These are phyloP conservation scores for Vigna trinervia DNA, from an alignment of 306 rosid species.

Conservation along the genomic window DNA sequence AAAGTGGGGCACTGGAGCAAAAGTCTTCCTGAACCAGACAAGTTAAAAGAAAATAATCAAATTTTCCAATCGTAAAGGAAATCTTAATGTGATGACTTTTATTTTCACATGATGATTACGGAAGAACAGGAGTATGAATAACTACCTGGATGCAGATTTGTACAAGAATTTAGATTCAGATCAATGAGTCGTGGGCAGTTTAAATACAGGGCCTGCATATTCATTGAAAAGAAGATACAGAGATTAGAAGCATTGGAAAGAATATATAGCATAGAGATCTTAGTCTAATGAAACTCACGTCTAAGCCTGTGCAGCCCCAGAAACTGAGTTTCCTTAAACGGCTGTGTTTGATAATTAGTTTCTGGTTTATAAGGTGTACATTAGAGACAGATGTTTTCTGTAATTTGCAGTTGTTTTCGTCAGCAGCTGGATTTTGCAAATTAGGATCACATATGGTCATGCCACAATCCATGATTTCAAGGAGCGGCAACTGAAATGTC, in stretches of 20 bases:
- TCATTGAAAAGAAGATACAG: constrained; percentile 33
- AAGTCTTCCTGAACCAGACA: constrained; percentile 68
- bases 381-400: constrained; percentile 52
- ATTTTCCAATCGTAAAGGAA: not conserved
- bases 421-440: constrained; percentile 50
- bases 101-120: constrained; percentile 27
- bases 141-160: constrained; percentile 88
- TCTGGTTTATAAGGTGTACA: constrained; percentile 70
- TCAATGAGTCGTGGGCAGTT: constrained; percentile 86
- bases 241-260: constrained; percentile 34
- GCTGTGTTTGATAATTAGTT: constrained; percentile 84
- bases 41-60: constrained; percentile 32
- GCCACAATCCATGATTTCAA: constrained; percentile 99
- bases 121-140: constrained; percentile 33
- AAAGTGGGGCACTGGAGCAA: constrained; percentile 81
- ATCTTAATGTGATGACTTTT: not conserved
- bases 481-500: constrained; percentile 86
- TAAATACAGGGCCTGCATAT: constrained; percentile 82
- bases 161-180: constrained; percentile 88
- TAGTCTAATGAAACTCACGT: constrained; percentile 63
- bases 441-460: constrained; percentile 86
- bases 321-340: constrained; percentile 86
- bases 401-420: constrained; percentile 45
- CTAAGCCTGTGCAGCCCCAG: constrained; percentile 97
- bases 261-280: constrained; percentile 6